A percentile compares a stretch with the other conserved stretches of the same genome.
Evolutionary conservation across 257 asterid species (phyloP).

Genomic region (Ilex asprella): DNA sequence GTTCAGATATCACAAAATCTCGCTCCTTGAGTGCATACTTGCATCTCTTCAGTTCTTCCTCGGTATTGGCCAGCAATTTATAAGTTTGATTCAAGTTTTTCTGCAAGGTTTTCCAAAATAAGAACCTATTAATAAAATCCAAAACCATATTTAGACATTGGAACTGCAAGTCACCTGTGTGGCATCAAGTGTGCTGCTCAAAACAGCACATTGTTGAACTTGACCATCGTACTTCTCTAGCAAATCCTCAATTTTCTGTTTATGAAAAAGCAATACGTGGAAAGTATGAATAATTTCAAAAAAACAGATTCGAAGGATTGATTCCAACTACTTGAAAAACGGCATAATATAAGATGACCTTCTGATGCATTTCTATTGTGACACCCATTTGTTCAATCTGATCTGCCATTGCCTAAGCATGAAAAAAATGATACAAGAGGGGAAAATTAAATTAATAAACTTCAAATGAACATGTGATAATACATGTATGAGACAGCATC

Average conservation of each 20-base stretch:
- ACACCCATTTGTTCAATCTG: constrained; percentile 78
- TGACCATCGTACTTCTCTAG: constrained; percentile 47
- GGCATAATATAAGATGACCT: constrained; percentile 22
- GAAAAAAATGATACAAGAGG: background rate
- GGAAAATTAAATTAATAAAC: no score
- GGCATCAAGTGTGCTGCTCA: constrained; percentile 54
- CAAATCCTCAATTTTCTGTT: constrained; percentile 59
- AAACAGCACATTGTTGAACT: constrained; percentile 51
- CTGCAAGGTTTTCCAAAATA: constrained; percentile 28
- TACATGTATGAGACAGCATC: no score
- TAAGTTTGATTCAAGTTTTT: constrained; percentile 49
- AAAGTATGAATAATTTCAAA: background rate
- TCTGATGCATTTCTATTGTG: constrained; percentile 60
- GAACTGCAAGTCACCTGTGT: constrained; percentile 38
- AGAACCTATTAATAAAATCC: no score
- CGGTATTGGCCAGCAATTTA: constrained; percentile 48
- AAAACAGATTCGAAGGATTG: background rate
- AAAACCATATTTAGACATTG: no score
- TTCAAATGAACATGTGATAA: no score
- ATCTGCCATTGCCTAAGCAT: constrained; percentile 74
- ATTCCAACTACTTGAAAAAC: no score
- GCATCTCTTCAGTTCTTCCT: constrained; percentile 45
- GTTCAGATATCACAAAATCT: constrained; percentile 72
- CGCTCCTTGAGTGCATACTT: constrained; percentile 68
- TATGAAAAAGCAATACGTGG: constrained; percentile 5